Evolutionary conservation across 352 stramenopile genomes (phyloP), one percentile per base, ranked within the genome.

Genomic region (Phytophthora pisi): DNA sequence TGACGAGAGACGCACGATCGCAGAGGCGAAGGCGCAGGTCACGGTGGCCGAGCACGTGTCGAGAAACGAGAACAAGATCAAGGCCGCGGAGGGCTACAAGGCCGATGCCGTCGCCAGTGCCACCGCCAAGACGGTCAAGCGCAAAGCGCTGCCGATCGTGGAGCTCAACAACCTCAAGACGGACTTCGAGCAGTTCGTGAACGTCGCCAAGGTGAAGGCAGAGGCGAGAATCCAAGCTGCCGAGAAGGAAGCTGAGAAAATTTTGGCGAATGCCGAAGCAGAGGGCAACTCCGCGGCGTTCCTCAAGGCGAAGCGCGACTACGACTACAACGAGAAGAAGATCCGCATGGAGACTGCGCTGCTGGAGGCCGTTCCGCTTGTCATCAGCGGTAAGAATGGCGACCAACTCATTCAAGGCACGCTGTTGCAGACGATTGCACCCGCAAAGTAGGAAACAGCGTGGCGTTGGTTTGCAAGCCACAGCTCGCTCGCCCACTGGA

Each of bases 301-400:
- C 52, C 70, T 96, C 6, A 78, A 77, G n/a, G 83, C 89, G 26
- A 96, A 96, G 70, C 86, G 88, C 31, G 72, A 74, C 20, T 95
- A 84, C 40, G 86, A 96, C 47, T 90, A 91, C 70, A 78, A 91
- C 52, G 68, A 74, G 54, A 93, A 93, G 75, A 88, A 88, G 55
- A 80, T 94, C 46, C 26, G 51, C 26, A 68, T 96, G 20, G 79
- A 95, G 61, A 74, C 78, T 13, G 61, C 71, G 13, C 70, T 96
- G 23, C 80, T 89, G 0, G 52, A 81, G 57, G 70, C 70, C 9
- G 75, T 91, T 15, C 85, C 86, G 10, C 72, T 95, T 61, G 84
- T 96, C 10, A 90, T 96, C 51, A 92, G 83, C 64, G 88, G 88
- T 64, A 92, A 94, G 62, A 90, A 91, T 57, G 88, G 88, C 47